Percentiles rank a stretch among this genome's conserved stretches.
Conservation (phyloP, 371 early-diverging fungal species). For the Apophysomyces trapeziformis region DNA sequence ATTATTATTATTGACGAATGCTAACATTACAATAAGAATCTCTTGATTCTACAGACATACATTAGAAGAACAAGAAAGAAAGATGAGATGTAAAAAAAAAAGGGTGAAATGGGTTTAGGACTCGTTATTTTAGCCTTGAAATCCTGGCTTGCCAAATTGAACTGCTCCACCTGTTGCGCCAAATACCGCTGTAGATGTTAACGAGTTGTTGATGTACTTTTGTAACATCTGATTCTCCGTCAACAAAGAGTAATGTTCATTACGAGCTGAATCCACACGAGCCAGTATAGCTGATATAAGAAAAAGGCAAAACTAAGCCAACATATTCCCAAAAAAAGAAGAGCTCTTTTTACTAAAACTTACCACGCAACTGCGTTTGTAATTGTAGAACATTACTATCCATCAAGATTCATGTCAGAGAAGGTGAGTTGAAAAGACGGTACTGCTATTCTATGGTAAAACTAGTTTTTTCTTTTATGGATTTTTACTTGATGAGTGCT, state of each 20-base stretch:
- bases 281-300: constrained; percentile 39
- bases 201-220: constrained; percentile 58
- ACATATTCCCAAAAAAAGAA: background rate
- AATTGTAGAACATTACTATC: constrained; percentile 45
- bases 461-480: background rate
- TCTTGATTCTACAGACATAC: background rate
- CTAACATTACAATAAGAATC: constrained; percentile 3
- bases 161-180: constrained; percentile 57
- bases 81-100: too few species aligned
- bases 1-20: constrained; percentile 8
- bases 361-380: constrained; percentile 46
- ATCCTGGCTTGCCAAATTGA: constrained; percentile 1
- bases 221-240: constrained; percentile 58
- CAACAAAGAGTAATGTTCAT: constrained; percentile 51
- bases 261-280: constrained; percentile 48
- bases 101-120: too few species aligned
- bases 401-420: background rate
- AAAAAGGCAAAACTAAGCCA: background rate
- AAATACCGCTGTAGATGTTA: constrained; percentile 61
- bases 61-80: too few species aligned
- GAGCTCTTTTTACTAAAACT: background rate
- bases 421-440: background rate
- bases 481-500: constrained; percentile 35
- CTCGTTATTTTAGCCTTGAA: too few species aligned
- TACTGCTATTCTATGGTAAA: too few species aligned